A percentile compares a stretch with the other conserved stretches of the same genome.
phyloP scores from a whole-genome alignment of 345 rosid genomes.

The Populus davidiana region DNA sequence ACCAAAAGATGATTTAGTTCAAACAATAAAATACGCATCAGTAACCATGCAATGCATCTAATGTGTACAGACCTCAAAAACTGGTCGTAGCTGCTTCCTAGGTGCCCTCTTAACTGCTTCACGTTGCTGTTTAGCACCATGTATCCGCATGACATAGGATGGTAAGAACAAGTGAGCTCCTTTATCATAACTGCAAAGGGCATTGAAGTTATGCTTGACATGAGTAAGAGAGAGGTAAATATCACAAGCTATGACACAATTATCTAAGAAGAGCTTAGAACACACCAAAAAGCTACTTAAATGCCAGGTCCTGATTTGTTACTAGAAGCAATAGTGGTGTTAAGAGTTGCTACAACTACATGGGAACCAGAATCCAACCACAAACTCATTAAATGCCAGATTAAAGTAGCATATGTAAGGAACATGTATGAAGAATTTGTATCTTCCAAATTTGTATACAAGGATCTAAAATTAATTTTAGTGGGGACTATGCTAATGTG shows the following conservation, averaged over 20 bases:
- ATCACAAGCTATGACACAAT: not conserved
- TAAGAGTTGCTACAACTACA: not conserved
- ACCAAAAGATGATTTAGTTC: not conserved
- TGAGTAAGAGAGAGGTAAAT: not conserved
- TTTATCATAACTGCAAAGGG: constrained; percentile 68
- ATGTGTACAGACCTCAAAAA: constrained; percentile 66
- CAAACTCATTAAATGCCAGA: not conserved
- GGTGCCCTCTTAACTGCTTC: constrained; percentile 66
- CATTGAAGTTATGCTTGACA: constrained; percentile 5
- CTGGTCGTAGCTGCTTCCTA: constrained; percentile 57
- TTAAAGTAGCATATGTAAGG: not conserved
- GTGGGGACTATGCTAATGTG: not conserved
- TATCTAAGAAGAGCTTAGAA: not conserved
- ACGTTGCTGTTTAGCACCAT: constrained; percentile 82
- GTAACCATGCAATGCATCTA: constrained; percentile 3
- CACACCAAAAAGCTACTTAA: not conserved
- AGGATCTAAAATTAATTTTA: not conserved
- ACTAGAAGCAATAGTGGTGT: not conserved
- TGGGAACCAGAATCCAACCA: not conserved
- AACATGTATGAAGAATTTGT: not conserved
- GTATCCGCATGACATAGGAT: constrained; percentile 85
- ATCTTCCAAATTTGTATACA: no score
- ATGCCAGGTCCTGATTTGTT: not conserved
- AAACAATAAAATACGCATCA: not conserved
- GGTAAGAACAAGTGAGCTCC: constrained; percentile 85